Evolutionary conservation across 2,329 filamentous ascomycete species (phyloP), one percentile per base, ranked within the genome.

Genomic region (Sclerotinia minor): DNA sequence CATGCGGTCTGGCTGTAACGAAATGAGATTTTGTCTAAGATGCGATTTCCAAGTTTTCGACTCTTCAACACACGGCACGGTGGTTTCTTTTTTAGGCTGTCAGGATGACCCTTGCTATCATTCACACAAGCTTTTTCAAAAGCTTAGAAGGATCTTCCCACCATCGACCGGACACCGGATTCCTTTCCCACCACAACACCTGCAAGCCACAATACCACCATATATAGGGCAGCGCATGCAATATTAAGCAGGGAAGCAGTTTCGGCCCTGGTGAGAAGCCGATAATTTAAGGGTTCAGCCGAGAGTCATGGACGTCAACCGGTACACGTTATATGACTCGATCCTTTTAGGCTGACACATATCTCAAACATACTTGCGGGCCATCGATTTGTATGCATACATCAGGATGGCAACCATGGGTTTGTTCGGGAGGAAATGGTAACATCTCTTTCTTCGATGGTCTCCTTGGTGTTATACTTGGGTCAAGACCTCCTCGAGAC

Each of bases 171-270:
- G 32, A 24, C 45, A 41, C 45, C 45, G 45, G 29, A 26, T 63
- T 52, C n/a, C 13, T 41, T 50, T 38, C 59, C 58, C 29, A 61
- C 35, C 29, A 35, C 13, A 49, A 61, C 9, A 4, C 21, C 44
- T 13, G 44, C 58, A 61, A 61, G 58, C 58, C 58, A 60, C 58
- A 49, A 24, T 49, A 24, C 58, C 44, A 61, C 58, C 45, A 61
- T 13, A 61, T 49, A 35, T 61, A 61, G 58, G 44, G 58, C 58
- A 61, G 44, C 58, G 24, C 44, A 61, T 49, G 57, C 26, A 47
- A 38, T 61, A 17, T 24, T 13, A 45, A 61, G 21, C 58, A 32
- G 29, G 58, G 58, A 49, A 49, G 19, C 29, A 17, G 13, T 21
- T 32, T 29, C 26, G 29, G 44, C 26, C 5, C 47, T 49, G 45